Evolutionary conservation across 495 filamentous ascomycete genomes (phyloP).

Genomic region (Podospora australis): DNA sequence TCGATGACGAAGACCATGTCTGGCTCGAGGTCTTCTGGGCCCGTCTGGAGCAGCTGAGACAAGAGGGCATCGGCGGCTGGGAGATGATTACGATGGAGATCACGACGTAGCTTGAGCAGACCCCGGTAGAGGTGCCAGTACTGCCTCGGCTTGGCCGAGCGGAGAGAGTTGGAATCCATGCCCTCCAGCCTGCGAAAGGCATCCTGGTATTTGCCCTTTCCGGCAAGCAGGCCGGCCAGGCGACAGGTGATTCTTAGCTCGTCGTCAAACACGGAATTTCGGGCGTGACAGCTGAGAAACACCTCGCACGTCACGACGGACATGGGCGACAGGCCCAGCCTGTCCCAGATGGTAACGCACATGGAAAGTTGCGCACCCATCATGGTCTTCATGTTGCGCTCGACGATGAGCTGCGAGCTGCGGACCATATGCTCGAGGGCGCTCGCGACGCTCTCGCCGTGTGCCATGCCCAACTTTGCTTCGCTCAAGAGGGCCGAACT

Average conservation of each 20-base stretch:
- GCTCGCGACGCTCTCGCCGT: slow-evolving; percentile 74
- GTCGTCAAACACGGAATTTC: slow-evolving; percentile 65
- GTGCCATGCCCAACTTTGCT: slow-evolving; percentile 64
- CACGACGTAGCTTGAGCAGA: slow-evolving; percentile 61
- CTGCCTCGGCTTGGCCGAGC: slow-evolving; percentile 71
- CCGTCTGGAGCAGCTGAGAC: slow-evolving; percentile 47
- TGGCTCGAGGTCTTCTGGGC: slow-evolving; percentile 47
- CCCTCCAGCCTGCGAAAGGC: slow-evolving; percentile 60
- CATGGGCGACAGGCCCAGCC: slow-evolving; percentile 64
- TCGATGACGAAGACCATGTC: slow-evolving; percentile 67
- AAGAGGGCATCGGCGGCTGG: slow-evolving; percentile 62
- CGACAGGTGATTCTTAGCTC: slow-evolving; percentile 54
- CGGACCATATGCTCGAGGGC: slow-evolving; percentile 74
- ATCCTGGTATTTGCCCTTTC: slow-evolving; percentile 63
- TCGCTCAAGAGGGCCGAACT: slow-evolving; percentile 82
- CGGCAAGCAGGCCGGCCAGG: slow-evolving; percentile 39
- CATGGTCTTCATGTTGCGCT: slow-evolving; percentile 63
- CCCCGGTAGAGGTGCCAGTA: slow-evolving; percentile 70
- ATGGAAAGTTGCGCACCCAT: slow-evolving; percentile 68
- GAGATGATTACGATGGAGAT: slow-evolving; percentile 65
- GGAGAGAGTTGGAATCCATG: slow-evolving; percentile 59
- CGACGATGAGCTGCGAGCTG: slow-evolving; percentile 74
- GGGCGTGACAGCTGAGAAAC: slow-evolving; percentile 67
- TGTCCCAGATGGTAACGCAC: slow-evolving; percentile 63
- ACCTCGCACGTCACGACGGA: slow-evolving; percentile 65